Conservation (phyloP, 345 rosid genomes). For the Sonneratia caseolaris region DNA sequence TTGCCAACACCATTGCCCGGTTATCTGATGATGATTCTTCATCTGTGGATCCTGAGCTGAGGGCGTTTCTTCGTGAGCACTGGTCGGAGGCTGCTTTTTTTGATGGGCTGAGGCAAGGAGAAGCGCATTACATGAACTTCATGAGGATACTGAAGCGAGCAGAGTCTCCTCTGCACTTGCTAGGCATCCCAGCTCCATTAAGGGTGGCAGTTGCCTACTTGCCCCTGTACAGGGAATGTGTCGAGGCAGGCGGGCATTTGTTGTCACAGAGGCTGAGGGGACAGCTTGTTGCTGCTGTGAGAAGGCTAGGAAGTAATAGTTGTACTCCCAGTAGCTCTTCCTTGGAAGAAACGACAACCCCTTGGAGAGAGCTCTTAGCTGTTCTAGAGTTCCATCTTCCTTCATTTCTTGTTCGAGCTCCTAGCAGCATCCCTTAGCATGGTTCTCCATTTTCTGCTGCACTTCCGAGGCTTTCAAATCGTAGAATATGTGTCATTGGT, state of each 20-base stretch:
- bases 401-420: slow-evolving; percentile 44
- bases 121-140: slow-evolving; percentile 55
- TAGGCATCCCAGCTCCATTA: slow-evolving; percentile 69
- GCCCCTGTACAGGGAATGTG: slow-evolving; percentile 75
- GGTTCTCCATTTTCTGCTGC: neutral
- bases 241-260: slow-evolving; percentile 45
- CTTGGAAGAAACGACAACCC: slow-evolving; percentile 32
- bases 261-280: slow-evolving; percentile 75
- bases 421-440: slow-evolving; percentile 1
- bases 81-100: slow-evolving; percentile 90
- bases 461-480: neutral
- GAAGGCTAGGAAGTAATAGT: slow-evolving; percentile 53
- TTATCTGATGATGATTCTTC: slow-evolving; percentile 46
- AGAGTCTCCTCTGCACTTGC: slow-evolving; percentile 55
- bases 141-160: slow-evolving; percentile 61
- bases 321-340: neutral
- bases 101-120: slow-evolving; percentile 65
- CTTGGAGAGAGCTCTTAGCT: slow-evolving; percentile 47
- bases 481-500: neutral
- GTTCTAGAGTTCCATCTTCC: slow-evolving; percentile 76
- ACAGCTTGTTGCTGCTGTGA: slow-evolving; percentile 68
- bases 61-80: slow-evolving; percentile 57
- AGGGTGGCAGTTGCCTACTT: slow-evolving; percentile 72
- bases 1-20: slow-evolving; percentile 81
- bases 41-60: slow-evolving; percentile 62